Conservation (phyloP, 2,329 filamentous ascomycete species). For the Stachybotrys chartarum region DNA sequence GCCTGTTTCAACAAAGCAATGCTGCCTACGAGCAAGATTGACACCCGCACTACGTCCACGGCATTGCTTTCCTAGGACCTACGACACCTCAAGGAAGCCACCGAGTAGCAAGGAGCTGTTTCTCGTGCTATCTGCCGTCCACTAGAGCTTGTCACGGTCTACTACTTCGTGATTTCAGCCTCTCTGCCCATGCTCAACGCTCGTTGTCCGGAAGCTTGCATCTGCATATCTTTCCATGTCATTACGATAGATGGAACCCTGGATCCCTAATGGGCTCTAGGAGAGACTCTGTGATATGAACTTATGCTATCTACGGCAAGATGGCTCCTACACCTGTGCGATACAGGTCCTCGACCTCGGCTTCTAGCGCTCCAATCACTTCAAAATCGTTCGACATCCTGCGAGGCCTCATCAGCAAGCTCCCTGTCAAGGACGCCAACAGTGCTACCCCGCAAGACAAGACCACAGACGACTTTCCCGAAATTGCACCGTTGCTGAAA, state of each 20-base stretch:
- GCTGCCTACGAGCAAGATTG: background rate
- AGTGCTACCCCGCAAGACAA: constrained; percentile 1
- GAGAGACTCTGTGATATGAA: background rate
- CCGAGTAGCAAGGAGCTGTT: no score
- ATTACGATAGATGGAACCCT: background rate
- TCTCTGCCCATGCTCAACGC: background rate
- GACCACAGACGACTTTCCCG: constrained; percentile 36
- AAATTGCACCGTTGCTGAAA: constrained; percentile 41
- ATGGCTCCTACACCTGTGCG: constrained; percentile 32
- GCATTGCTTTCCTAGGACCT: no score
- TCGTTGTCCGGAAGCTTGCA: background rate
- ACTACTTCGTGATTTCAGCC: background rate
- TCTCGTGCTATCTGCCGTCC: no score
- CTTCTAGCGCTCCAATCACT: constrained; percentile 43
- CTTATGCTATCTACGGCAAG: background rate
- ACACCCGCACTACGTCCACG: background rate
- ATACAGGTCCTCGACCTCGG: constrained; percentile 58
- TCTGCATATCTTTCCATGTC: background rate
- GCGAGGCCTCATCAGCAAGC: constrained; percentile 39
- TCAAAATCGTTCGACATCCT: constrained; percentile 57
- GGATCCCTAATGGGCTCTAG: background rate
- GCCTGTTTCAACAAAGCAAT: background rate
- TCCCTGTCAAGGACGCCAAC: constrained; percentile 9
- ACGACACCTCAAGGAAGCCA: no score
- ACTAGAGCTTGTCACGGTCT: no score